A percentile compares a stretch with the other conserved stretches of the same genome.
phyloP scores from a whole-genome alignment of 2,329 filamentous ascomycete genomes.

The Ophiostoma perfectum region DNA sequence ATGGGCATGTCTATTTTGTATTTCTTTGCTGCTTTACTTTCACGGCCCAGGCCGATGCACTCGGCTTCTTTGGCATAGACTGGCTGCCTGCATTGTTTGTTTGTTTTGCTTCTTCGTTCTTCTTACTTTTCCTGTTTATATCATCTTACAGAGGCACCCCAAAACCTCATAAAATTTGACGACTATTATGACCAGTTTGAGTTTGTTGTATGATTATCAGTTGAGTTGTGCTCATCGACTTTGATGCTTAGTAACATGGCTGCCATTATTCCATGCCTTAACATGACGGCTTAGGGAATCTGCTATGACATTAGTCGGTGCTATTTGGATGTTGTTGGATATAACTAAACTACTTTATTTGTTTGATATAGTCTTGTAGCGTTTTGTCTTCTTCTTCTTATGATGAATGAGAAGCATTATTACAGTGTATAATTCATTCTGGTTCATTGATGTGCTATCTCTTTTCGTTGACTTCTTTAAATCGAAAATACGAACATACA shows the following conservation, averaged over 20 bases:
- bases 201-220: neutral
- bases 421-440: too few species aligned
- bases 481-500: neutral
- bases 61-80: constrained; percentile 10
- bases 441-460: too few species aligned
- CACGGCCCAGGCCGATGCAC: constrained; percentile 9
- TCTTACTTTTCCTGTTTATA: neutral
- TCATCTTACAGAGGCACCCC: neutral
- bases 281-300: too few species aligned
- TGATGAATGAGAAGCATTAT: too few species aligned
- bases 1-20: neutral
- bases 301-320: too few species aligned
- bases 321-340: too few species aligned
- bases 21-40: neutral
- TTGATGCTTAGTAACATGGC: neutral
- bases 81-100: constrained; percentile 7
- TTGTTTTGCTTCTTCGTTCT: neutral
- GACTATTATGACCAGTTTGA: constrained; percentile 19
- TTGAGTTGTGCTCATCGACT: neutral
- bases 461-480: too few species aligned
- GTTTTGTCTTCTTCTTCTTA: too few species aligned
- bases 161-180: constrained; percentile 16
- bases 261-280: neutral
- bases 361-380: too few species aligned
- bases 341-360: too few species aligned